Evolutionary conservation across 2,329 filamentous ascomycete species (phyloP).

Genomic region (Exutisphaerella laricina): DNA sequence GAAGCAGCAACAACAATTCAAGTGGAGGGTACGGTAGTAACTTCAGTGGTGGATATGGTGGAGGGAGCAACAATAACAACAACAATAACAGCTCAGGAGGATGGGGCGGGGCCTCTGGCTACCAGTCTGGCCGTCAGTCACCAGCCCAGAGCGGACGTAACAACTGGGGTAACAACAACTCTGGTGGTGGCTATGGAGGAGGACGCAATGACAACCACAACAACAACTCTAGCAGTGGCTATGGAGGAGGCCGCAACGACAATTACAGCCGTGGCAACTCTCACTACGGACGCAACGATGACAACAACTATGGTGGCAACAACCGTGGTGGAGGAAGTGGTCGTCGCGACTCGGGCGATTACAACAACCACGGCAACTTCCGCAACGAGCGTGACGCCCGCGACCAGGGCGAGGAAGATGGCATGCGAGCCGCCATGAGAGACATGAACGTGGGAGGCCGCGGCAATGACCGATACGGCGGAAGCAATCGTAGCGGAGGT

Average conservation of each 20-base stretch:
- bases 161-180: constrained; percentile 8
- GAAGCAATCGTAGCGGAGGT: constrained; percentile 5
- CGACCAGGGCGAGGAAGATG: constrained; percentile 6
- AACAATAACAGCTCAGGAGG: background rate
- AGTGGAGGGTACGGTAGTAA: background rate
- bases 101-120: background rate
- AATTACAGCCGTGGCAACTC: too few species aligned
- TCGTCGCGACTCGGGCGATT: background rate
- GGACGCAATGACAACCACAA: background rate
- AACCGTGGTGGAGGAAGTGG: background rate
- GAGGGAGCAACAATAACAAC: background rate
- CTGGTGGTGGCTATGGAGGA: constrained; percentile 1
- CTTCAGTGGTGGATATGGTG: background rate
- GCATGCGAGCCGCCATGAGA: constrained; percentile 6
- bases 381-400: constrained; percentile 3
- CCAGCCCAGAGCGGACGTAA: constrained; percentile 1
- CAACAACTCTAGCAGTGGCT: background rate
- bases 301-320: background rate
- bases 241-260: constrained; percentile 1
- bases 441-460: constrained; percentile 9
- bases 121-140: background rate
- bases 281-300: background rate
- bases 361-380: background rate
- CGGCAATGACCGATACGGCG: background rate
- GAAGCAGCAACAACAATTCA: background rate